Base-by-base conservation (phyloP, 345 rosid species). In the Cardiospermum halicacabum region DNA sequence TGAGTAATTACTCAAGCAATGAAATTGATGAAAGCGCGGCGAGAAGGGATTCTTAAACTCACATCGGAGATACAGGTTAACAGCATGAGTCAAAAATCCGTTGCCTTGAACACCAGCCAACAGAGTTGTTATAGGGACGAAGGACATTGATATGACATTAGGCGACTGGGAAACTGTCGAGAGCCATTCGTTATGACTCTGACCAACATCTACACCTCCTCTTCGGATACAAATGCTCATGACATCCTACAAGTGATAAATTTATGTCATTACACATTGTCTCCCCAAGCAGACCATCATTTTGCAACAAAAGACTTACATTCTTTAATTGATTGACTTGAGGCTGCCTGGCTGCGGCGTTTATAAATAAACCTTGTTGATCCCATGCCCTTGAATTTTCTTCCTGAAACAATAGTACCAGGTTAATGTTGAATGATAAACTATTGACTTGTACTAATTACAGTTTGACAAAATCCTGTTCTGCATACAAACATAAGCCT, bases 61-160 rank as follows among this genome's bases (percentile, higher is more conserved):
- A 94, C 97, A 91, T 63, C 99, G 82, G 65, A 94, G 91, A 78
- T 91, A 94, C 56, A 94, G 80, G 79, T 93, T 93, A 59, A 93
- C 76, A 0, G 98, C 97, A 78, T 93, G 98, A 67, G 74, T 79
- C 64, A 93, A 68, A 74, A 93, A 85, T 53, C 98, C 99, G 57
- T 74, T 91, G 79, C 99, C 99, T 6, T 74, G 92, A 31, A 85
- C 80, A 65, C 97, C 96, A 48, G 71, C 65, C 72, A 94, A 73
- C 63, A 94, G 92, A 12, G 95, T 80, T 75, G 97, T 94, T 70
- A 94, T 87, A 19, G 99, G 95, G 75, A 94, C 96, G 50, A 91
- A 81, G 58, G 91, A 79, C 99, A 94, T 92, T 15, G 97, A 91
- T 72, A 89, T 91, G 25, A 74, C 99, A 60, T 84, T 80, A 2